These are phyloP conservation scores for Paraurostyla sp. DNA, from an alignment of 73 alveolate species.

Conservation along the genomic window DNA sequence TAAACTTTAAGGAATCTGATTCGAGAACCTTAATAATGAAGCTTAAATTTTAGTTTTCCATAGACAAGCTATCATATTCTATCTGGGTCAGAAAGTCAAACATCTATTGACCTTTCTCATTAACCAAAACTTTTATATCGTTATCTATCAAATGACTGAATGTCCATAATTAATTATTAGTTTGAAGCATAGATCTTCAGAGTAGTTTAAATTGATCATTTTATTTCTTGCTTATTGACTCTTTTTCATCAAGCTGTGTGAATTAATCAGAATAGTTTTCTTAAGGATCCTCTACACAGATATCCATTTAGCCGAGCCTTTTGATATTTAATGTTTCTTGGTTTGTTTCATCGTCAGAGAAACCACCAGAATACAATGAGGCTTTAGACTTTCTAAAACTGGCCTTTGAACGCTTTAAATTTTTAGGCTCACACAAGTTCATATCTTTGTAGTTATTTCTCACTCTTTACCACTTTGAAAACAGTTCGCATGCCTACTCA, in stretches of 20 bases:
- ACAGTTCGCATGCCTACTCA: conserved; percentile 8
- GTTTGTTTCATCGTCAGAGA: conserved; percentile 6
- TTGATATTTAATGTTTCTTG: background rate
- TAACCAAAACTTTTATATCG: background rate
- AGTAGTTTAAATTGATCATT: background rate
- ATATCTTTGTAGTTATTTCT: conserved; percentile 37
- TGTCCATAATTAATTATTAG: background rate
- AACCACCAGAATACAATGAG: background rate
- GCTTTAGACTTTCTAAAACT: conserved; percentile 19
- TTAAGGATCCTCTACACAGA: conserved; percentile 5
- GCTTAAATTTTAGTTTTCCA: background rate
- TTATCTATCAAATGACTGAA: background rate
- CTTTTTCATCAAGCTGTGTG: background rate
- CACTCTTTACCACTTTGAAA: conserved; percentile 1
- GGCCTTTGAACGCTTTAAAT: background rate
- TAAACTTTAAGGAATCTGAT: background rate
- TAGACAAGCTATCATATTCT: conserved; percentile 27
- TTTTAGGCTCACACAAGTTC: conserved; percentile 26
- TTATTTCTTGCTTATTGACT: background rate
- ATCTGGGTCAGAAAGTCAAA: background rate
- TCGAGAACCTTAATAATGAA: conserved; percentile 7
- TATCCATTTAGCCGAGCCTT: conserved; percentile 8
- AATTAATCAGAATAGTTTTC: conserved; percentile 10
- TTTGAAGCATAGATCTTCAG: background rate
- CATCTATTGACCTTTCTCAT: background rate